phyloP scores from a whole-genome alignment of 257 asterid species.

The Scutellaria baicalensis region DNA sequence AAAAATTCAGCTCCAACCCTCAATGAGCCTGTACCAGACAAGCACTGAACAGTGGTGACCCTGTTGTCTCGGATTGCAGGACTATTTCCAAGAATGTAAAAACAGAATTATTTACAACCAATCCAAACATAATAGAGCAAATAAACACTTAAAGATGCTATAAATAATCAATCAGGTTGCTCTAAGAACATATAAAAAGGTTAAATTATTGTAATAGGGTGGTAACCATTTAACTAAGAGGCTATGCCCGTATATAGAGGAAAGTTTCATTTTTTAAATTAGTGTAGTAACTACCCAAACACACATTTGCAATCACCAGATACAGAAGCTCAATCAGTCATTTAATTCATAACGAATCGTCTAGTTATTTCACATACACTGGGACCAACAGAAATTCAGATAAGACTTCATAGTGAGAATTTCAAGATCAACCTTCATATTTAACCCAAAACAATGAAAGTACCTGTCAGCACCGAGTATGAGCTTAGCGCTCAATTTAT shows the following conservation, averaged over 20 bases:
- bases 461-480: slow-evolving; percentile 95
- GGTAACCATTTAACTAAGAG: not conserved
- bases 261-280: not conserved
- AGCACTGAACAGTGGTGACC: slow-evolving; percentile 95
- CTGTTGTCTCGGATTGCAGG: slow-evolving; percentile 89
- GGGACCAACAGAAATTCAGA: not conserved
- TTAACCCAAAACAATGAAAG: not conserved
- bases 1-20: slow-evolving; percentile 97
- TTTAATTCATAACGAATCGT: not conserved
- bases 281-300: not conserved
- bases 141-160: not conserved
- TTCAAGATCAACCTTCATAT: not conserved
- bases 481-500: slow-evolving; percentile 87
- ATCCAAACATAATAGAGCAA: not conserved
- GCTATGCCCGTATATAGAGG: not conserved
- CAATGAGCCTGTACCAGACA: slow-evolving; percentile 98
- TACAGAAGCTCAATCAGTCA: not conserved
- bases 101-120: slow-evolving; percentile 1
- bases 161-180: not conserved
- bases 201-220: not conserved
- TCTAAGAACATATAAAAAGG: not conserved
- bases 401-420: not conserved
- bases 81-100: slow-evolving; percentile 39
- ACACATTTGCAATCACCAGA: not conserved
- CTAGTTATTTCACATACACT: not conserved